Conservation (phyloP, 305 asterid species). For the Plantago lanceolata region DNA sequence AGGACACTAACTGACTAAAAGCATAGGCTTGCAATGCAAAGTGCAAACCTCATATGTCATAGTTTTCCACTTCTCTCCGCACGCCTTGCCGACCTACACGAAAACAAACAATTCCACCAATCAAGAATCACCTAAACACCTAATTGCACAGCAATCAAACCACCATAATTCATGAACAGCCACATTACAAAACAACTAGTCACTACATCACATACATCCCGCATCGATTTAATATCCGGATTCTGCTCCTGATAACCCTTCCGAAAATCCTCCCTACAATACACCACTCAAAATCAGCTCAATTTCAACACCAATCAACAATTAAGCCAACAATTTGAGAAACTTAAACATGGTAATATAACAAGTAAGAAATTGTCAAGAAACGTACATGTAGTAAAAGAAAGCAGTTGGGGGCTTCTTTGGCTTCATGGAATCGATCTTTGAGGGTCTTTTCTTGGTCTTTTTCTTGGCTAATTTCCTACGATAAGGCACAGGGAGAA, state of each 20-base stretch:
- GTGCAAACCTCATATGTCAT: constrained; percentile 78
- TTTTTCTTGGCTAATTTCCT: constrained; percentile 51
- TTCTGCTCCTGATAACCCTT: constrained; percentile 75
- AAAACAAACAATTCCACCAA: neutral
- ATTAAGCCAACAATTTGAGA: neutral
- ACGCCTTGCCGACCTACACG: constrained; percentile 83
- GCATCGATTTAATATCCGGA: constrained; percentile 88
- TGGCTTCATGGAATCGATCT: constrained; percentile 65
- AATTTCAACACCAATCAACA: neutral
- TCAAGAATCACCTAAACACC: constrained; percentile 15
- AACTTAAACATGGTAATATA: neutral
- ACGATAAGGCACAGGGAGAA: neutral
- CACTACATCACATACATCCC: constrained; percentile 48
- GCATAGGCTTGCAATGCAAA: constrained; percentile 9
- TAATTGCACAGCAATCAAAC: constrained; percentile 1
- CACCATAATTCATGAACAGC: constrained; percentile 13
- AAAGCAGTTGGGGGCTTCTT: constrained; percentile 98
- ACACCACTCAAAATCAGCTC: neutral
- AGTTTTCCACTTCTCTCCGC: constrained; percentile 92
- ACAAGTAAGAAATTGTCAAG: neutral
- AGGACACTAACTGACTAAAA: constrained; percentile 4
- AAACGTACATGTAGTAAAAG: constrained; percentile 72
- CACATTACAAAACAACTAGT: constrained; percentile 12
- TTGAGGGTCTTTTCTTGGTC: constrained; percentile 39
- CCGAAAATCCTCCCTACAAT: constrained; percentile 92